These are phyloP conservation scores for Antitrichia curtipendula DNA, from an alignment of 225 moss, liverwort and hornwort genomes.

Conservation along the genomic window DNA sequence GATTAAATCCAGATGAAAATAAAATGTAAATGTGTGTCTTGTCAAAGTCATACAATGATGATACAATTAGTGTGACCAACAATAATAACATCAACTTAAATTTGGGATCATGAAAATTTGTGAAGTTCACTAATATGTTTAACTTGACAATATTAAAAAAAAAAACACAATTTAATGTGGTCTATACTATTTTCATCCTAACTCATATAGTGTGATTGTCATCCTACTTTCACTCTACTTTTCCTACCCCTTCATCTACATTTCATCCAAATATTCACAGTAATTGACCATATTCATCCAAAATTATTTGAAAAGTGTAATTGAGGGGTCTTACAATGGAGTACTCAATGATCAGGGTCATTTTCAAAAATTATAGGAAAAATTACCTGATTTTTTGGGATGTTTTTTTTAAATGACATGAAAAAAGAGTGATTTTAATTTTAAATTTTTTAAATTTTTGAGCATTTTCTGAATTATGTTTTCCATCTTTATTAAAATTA, in stretches of 20 bases:
- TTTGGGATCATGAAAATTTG: background rate
- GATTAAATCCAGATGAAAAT: fast-evolving
- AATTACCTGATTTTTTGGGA: background rate
- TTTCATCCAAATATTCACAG: background rate
- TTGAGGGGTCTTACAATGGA: background rate
- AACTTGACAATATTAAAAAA: background rate
- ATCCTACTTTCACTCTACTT: background rate
- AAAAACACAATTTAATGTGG: background rate
- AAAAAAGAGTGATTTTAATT: background rate
- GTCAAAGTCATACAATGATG: background rate
- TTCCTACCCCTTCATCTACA: background rate
- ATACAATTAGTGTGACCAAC: fast-evolving
- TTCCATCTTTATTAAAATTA: too few relatives aligned
- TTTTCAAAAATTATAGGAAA: background rate
- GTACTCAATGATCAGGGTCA: fast-evolving
- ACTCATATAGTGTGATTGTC: background rate
- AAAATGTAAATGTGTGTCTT: fast-evolving
- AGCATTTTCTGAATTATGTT: fast-evolving
- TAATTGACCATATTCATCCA: background rate
- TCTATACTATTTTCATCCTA: background rate
- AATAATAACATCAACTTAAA: background rate
- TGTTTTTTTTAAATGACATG: background rate
- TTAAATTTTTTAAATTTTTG: background rate
- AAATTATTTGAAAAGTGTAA: background rate
- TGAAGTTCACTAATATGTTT: background rate